These are phyloP conservation scores for Aspergillus niger DNA, from an alignment of 2,329 filamentous ascomycete genomes.

Conservation along the genomic window DNA sequence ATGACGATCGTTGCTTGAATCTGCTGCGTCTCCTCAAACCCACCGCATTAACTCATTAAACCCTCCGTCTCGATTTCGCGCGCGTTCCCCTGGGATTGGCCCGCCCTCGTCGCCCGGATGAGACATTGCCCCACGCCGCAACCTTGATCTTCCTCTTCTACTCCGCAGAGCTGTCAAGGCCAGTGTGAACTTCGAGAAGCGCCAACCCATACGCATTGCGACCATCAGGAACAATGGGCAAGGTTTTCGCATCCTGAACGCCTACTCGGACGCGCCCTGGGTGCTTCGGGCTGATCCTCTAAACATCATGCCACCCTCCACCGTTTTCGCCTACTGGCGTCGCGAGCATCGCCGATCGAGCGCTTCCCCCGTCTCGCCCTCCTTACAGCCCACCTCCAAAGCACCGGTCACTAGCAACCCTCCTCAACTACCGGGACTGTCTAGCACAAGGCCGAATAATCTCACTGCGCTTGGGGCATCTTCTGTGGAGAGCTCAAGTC, in stretches of 20 bases:
- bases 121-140: conserved; percentile 15
- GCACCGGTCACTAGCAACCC: conserved; percentile 27
- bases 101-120: conserved; percentile 9
- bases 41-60: background rate
- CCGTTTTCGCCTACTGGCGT: conserved; percentile 45
- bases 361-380: conserved; percentile 31
- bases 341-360: conserved; percentile 42
- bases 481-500: conserved; percentile 18
- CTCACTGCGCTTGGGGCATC: conserved; percentile 32
- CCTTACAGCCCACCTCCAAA: conserved; percentile 26
- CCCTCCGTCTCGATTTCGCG: background rate
- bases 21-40: no score
- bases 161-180: background rate
- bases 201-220: background rate
- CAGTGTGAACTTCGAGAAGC: no score
- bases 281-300: conserved; percentile 16
- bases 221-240: conserved; percentile 13
- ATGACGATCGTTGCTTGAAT: background rate
- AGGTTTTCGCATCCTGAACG: conserved; percentile 19
- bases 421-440: conserved; percentile 38
- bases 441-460: conserved; percentile 31
- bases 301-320: conserved; percentile 37
- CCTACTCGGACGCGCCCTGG: conserved; percentile 19
- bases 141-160: conserved; percentile 5
- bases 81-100: background rate